Conservation (phyloP, 345 rosid genomes). For the Eutrema heterophyllum region DNA sequence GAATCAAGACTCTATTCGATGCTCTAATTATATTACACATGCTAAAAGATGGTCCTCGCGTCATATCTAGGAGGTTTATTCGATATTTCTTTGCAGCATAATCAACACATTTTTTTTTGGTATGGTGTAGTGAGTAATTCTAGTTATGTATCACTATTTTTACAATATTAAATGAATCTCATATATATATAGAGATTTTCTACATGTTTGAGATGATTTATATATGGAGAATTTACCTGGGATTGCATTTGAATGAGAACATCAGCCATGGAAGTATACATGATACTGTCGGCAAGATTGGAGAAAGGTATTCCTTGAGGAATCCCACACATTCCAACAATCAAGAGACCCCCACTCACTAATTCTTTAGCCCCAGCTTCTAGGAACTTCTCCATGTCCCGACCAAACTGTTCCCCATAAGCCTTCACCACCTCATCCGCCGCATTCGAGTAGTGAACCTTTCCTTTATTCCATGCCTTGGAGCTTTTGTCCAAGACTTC, state of each 20-base stretch:
- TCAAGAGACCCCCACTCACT: slow-evolving; percentile 39
- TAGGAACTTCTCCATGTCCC: slow-evolving; percentile 39
- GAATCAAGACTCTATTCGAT: neutral
- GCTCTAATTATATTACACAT: neutral
- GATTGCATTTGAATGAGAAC: slow-evolving; percentile 45
- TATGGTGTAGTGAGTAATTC: neutral
- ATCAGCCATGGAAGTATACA: slow-evolving; percentile 43
- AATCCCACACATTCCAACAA: slow-evolving; percentile 34
- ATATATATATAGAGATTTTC: neutral
- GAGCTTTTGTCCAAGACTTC: slow-evolving; percentile 35
- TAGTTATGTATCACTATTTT: neutral
- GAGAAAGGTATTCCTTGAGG: slow-evolving; percentile 29
- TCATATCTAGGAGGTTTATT: neutral
- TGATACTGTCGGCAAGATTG: slow-evolving; percentile 36
- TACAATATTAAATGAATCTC: neutral
- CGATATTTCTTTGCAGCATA: neutral
- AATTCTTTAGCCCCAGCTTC: slow-evolving; percentile 38
- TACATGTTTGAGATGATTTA: neutral
- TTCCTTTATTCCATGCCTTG: slow-evolving; percentile 45
- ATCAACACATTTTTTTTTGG: neutral
- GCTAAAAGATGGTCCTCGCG: neutral
- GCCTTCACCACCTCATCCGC: slow-evolving; percentile 33
- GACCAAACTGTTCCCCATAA: slow-evolving; percentile 34
- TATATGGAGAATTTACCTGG: slow-evolving; percentile 8
- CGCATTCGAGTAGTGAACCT: slow-evolving; percentile 34